Evolutionary conservation across 176 grass and related monocot species (phyloP).

Genomic region (Dactylis glomerata): DNA sequence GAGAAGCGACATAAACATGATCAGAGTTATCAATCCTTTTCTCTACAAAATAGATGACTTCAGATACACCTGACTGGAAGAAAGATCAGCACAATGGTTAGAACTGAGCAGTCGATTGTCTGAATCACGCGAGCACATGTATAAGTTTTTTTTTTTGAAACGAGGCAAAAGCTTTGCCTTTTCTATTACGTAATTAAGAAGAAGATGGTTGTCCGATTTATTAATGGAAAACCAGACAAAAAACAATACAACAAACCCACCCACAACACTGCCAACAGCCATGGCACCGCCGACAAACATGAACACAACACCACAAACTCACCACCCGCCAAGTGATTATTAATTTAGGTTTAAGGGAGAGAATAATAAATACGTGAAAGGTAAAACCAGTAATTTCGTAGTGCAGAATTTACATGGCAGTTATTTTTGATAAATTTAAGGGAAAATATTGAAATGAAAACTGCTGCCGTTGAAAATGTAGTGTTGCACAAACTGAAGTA

Average conservation of each 20-base stretch:
- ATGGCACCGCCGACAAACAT: too few relatives aligned
- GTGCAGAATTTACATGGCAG: background rate
- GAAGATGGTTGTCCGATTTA: too few relatives aligned
- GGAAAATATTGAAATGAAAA: background rate
- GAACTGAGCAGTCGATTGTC: background rate
- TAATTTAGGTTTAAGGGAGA: background rate
- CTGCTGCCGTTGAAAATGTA: background rate
- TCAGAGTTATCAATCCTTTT: slow-evolving; percentile 77
- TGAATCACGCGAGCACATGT: background rate
- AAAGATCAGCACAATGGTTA: slow-evolving; percentile 36
- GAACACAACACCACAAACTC: too few relatives aligned
- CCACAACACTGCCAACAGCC: too few relatives aligned
- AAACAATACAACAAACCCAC: too few relatives aligned
- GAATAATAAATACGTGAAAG: background rate
- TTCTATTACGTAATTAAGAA: too few relatives aligned
- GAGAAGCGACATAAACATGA: slow-evolving; percentile 78
- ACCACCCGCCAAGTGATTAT: background rate
- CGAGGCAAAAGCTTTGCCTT: too few relatives aligned
- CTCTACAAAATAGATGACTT: slow-evolving; percentile 97
- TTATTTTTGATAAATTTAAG: background rate
- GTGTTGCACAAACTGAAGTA: background rate
- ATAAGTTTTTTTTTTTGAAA: background rate
- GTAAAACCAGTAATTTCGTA: background rate
- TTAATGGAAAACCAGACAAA: too few relatives aligned
- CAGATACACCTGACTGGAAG: slow-evolving; percentile 89